phyloP scores from a whole-genome alignment of 139 green algal species.

The Mesostigma viride region DNA sequence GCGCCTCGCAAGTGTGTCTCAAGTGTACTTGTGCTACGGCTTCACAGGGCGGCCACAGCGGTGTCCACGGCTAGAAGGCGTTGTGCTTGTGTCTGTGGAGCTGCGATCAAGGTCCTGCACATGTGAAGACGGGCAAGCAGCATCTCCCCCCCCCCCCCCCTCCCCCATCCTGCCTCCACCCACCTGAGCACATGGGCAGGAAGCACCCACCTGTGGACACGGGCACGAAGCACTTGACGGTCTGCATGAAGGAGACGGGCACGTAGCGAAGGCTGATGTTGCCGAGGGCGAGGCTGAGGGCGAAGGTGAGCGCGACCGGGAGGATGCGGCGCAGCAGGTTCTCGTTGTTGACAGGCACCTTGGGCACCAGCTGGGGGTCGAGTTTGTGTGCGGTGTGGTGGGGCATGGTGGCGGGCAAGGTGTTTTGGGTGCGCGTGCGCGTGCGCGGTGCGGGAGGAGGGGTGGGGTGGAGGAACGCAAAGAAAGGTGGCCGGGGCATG shows the following conservation, averaged over 20 bases:
- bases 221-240: slow-evolving; percentile 40
- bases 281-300: slow-evolving; percentile 69
- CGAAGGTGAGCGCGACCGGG: slow-evolving; percentile 68
- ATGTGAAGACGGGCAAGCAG: background rate
- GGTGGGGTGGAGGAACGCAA: too few species aligned
- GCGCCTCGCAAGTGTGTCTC: too few species aligned
- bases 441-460: too few species aligned
- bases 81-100: background rate
- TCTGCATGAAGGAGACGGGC: slow-evolving; percentile 86
- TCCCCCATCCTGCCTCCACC: background rate
- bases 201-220: slow-evolving; percentile 14
- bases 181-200: background rate
- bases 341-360: too few species aligned
- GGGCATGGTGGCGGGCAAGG: too few species aligned
- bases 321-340: slow-evolving; percentile 37
- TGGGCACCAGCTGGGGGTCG: too few species aligned
- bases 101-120: background rate
- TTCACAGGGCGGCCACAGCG: background rate
- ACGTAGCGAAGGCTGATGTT: slow-evolving; percentile 73
- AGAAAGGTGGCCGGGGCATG: too few species aligned
- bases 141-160: too few species aligned
- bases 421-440: too few species aligned
- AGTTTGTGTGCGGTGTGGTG: too few species aligned
- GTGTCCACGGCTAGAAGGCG: background rate
- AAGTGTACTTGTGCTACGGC: background rate